Evolutionary conservation across 768 basidiomycete species (phyloP), one percentile per base, ranked within the genome.

Genomic region (Lentinula detonsa): DNA sequence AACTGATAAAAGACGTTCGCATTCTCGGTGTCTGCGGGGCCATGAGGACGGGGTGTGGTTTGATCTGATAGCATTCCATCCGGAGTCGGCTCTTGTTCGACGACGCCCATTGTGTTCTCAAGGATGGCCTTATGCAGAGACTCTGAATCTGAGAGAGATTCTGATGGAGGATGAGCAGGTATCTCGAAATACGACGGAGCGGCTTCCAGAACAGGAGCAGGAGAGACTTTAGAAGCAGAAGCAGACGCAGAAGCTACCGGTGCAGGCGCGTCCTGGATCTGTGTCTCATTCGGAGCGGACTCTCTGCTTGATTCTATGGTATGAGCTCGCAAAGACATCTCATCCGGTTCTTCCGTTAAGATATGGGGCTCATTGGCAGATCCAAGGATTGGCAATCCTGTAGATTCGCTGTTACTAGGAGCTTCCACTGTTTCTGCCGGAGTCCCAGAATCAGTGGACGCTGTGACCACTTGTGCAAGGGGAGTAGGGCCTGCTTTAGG

Each of bases 271-370:
- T 60, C 42, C 5, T 57, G 62, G 3, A 58, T 23, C 39, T 65
- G 62, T 4, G 58, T 23, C 39, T 65, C 35, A 28, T 50, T 45
- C 2, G 65, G 60, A 51, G 51, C 23, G 16, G 51, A 16, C 53
- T 61, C 53, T 64, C 62, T 39, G 57, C 42, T 61, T 59, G 57
- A 50, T 15, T 59, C 57, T 40, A 18, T 15, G 31, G 48, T 33
- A 13, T 35, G 62, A 33, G 11, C 43, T 16, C 57, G 28, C 33
- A 43, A 46, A 59, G 34, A 49, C 51, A 82, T 69, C 6, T 75
- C 75, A 45, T 85, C 83, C 3, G 78, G 75, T 54, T 82, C 80
- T 23, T 79, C 80, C 0, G 81, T 84, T 69, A 85, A 79, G 7
- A 80, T 81, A 5, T 80, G 80, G 7, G 79, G 81, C 34, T 65